Evolutionary conservation across 495 filamentous ascomycete genomes (phyloP).

Genomic region (Penicillium robsamsonii): DNA sequence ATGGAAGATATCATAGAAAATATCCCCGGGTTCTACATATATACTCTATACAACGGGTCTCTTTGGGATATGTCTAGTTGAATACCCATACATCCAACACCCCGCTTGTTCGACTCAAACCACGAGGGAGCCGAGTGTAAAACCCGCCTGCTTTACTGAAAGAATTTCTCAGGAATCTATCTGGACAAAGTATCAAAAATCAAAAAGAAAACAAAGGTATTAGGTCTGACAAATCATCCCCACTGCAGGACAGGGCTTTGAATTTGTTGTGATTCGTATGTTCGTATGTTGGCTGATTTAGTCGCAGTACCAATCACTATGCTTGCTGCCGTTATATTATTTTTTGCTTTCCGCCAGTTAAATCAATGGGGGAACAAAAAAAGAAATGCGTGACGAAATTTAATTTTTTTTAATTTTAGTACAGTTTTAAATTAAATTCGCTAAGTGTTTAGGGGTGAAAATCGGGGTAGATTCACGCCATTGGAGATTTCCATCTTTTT

Average conservation of each 20-base stretch:
- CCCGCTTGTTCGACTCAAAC: constrained; percentile 26
- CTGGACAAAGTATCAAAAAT: constrained; percentile 14
- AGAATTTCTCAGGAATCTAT: constrained; percentile 13
- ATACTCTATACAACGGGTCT: constrained; percentile 10
- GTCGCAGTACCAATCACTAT: constrained; percentile 16
- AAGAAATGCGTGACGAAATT: constrained; percentile 8
- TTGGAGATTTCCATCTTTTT: constrained; percentile 3
- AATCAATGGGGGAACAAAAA: constrained; percentile 10
- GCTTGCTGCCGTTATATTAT: constrained; percentile 14
- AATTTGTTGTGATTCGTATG: background rate
- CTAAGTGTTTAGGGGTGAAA: background rate
- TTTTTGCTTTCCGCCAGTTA: constrained; percentile 21
- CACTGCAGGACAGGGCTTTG: background rate
- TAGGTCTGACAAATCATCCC: constrained; percentile 19
- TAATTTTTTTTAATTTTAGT: background rate
- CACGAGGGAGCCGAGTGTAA: constrained; percentile 26
- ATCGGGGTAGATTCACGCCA: constrained; percentile 14
- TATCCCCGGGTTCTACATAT: background rate
- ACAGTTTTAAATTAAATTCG: constrained; percentile 3
- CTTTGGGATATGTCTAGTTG: constrained; percentile 16
- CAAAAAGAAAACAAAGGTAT: background rate
- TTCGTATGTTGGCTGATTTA: constrained; percentile 13
- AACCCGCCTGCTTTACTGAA: constrained; percentile 12
- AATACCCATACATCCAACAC: constrained; percentile 8
- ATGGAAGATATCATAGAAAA: too few relatives aligned